Conservation (phyloP, 2,329 filamentous ascomycete genomes). For the Colletotrichum aenigma region DNA sequence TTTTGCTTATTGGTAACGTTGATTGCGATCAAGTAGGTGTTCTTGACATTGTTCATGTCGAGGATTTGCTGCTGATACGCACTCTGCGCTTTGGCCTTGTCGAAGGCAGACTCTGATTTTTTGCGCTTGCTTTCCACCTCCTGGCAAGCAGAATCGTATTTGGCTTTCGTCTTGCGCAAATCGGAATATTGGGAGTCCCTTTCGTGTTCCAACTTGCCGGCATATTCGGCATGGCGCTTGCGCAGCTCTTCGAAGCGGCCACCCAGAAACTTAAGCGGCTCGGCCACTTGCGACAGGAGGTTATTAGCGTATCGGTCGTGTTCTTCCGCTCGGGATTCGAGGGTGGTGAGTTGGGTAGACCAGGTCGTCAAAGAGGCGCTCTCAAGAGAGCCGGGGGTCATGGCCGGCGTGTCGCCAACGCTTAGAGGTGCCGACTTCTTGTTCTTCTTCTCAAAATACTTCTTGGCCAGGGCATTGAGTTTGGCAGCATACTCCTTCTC, state of each 20-base stretch:
- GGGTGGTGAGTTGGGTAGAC: conserved; percentile 89
- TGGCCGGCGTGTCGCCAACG: conserved; percentile 88
- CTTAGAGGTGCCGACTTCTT: conserved; percentile 87
- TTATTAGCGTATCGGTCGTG: conserved; percentile 86
- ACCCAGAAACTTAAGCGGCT: conserved; percentile 79
- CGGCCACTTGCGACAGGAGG: conserved; percentile 79
- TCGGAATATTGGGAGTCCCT: conserved; percentile 84
- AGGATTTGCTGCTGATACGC: conserved; percentile 90
- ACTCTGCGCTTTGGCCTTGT: conserved; percentile 89
- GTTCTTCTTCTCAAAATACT: conserved; percentile 96
- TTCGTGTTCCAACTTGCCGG: conserved; percentile 87
- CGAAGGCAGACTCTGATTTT: conserved; percentile 93
- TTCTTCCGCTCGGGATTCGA: conserved; percentile 86
- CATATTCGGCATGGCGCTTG: conserved; percentile 89
- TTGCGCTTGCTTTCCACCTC: conserved; percentile 94
- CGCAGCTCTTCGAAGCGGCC: conserved; percentile 87
- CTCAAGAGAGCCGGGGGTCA: conserved; percentile 95
- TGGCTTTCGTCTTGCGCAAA: conserved; percentile 86
- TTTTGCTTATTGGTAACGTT: conserved; percentile 98
- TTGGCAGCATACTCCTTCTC: conserved; percentile 97
- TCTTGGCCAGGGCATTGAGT: conserved; percentile 86
- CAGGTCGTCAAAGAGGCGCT: conserved; percentile 97
- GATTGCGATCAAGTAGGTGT: conserved; percentile 95
- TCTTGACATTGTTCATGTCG: conserved; percentile 98
- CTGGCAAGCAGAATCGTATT: conserved; percentile 92